Base-by-base conservation (phyloP, 2,329 filamentous ascomycete species). In the Alternaria sp. region DNA sequence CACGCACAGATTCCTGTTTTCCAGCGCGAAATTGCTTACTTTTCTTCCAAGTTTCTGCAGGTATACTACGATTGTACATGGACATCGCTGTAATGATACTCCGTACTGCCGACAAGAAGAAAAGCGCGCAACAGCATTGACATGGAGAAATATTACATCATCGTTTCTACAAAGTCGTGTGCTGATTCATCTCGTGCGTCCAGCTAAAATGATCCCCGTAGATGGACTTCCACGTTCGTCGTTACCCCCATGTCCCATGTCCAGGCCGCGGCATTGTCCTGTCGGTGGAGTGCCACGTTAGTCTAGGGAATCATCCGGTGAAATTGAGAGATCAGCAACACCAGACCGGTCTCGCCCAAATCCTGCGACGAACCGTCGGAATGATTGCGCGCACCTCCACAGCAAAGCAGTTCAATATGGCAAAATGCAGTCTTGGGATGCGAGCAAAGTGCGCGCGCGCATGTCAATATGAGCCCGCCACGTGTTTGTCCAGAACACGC, bases 301-400 rank as follows among this genome's bases (percentile, higher is more conserved):
- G 60, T 46, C 43, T 19, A 54, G 52, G 60, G 25, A 54, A 49
- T 40, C 49, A 59, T 59, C 47, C 54, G 59, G 54, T 61, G 54
- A 61, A 45, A 25, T 56, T 56, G 57, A 53, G 25, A 44, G 61
- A 63, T 63, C 61, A 59, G 57, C 61, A 51, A 43, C 52, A 57
- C 61, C 55, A 60, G 61, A 58, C 32, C 32, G 54, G 62, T 51
- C 62, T 59, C 46, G 50, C 49, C 51, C 23, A 28, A 23, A 55
- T 40, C 32, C 57, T 46, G 13, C 56, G 40, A 55, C 57, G 26
- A 44, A 21, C 36, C 36, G 45, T 59, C 59, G 59, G 55, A 57
- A 47, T 49, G 50, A 52, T 62, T 62, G 49, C 43, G 58, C 45
- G 50, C 59, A 43, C 43, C 21, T 64, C 32, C 26, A 47, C 21